Conservation (phyloP, 1,139 yeast genomes). For the Diutina catenulata region DNA sequence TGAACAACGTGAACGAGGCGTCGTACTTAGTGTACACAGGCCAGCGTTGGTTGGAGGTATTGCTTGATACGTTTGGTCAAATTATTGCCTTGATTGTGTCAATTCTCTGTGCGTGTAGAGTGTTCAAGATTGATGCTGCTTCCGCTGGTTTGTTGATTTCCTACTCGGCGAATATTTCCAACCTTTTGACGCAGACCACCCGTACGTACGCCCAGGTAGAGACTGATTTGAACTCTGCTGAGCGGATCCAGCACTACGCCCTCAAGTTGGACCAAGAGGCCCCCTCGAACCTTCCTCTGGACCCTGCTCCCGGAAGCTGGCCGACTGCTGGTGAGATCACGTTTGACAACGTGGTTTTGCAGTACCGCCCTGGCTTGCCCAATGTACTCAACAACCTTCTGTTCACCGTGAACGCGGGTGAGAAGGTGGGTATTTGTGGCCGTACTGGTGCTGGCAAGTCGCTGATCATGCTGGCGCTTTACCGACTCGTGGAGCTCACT, state of each 20-base stretch:
- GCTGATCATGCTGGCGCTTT: constrained; percentile 14
- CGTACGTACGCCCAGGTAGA: constrained; percentile 11
- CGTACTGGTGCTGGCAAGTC: constrained; percentile 17
- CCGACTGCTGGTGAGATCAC: constrained; percentile 7
- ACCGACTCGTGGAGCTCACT: constrained; percentile 11
- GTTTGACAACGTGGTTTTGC: constrained; percentile 12
- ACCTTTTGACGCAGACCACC: constrained; percentile 10
- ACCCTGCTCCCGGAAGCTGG: background rate
- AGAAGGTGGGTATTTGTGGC: constrained; percentile 16
- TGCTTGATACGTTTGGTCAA: constrained; percentile 30
- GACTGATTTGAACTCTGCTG: constrained; percentile 11
- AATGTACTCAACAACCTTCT: constrained; percentile 11
- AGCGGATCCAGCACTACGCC: constrained; percentile 11
- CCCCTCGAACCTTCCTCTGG: background rate
- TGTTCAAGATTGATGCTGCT: constrained; percentile 10
- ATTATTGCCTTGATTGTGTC: constrained; percentile 9
- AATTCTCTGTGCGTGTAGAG: constrained; percentile 11
- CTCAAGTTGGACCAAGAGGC: constrained; percentile 11
- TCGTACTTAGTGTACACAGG: constrained; percentile 52
- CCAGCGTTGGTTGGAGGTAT: constrained; percentile 71
- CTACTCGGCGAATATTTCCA: constrained; percentile 10
- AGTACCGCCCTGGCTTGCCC: constrained; percentile 14
- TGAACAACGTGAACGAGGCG: constrained; percentile 63
- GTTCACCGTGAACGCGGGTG: constrained; percentile 10
- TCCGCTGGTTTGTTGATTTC: constrained; percentile 11